phyloP scores from a whole-genome alignment of 1,139 yeast species.

The Candida pseudoviswanathii region DNA sequence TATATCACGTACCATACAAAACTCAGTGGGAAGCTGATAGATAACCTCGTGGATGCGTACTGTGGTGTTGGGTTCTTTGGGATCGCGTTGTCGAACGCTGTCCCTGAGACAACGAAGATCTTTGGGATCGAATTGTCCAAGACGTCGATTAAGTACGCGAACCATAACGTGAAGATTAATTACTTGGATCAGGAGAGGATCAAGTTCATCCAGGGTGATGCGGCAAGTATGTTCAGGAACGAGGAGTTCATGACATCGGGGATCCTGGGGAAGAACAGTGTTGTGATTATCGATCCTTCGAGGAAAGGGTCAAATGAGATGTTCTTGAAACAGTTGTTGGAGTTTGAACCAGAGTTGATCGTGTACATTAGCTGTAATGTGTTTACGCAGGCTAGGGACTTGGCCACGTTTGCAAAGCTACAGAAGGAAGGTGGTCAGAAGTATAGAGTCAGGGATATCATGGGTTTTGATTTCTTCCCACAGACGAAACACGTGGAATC shows the following conservation, averaged over 20 bases:
- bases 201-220: slow-evolving; percentile 40
- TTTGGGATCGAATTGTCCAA: slow-evolving; percentile 47
- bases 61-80: slow-evolving; percentile 54
- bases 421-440: slow-evolving; percentile 19
- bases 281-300: slow-evolving; percentile 50
- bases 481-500: slow-evolving; percentile 52
- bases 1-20: slow-evolving; percentile 30
- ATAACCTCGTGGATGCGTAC: slow-evolving; percentile 44
- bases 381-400: slow-evolving; percentile 49
- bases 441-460: slow-evolving; percentile 34
- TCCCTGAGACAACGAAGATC: slow-evolving; percentile 34
- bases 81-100: slow-evolving; percentile 32
- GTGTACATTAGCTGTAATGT: slow-evolving; percentile 50
- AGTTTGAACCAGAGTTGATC: slow-evolving; percentile 39
- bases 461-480: slow-evolving; percentile 51
- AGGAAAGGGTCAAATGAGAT: slow-evolving; percentile 41
- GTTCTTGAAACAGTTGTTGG: slow-evolving; percentile 38
- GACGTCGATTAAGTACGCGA: slow-evolving; percentile 37
- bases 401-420: slow-evolving; percentile 29
- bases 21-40: slow-evolving; percentile 16
- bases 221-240: slow-evolving; percentile 36
- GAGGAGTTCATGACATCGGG: slow-evolving; percentile 25
- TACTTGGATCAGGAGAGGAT: slow-evolving; percentile 34
- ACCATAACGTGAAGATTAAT: slow-evolving; percentile 42
- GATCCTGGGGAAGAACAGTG: slow-evolving; percentile 33